These are phyloP conservation scores for Calvatia gigantea DNA, from an alignment of 768 basidiomycete species.

Conservation along the genomic window DNA sequence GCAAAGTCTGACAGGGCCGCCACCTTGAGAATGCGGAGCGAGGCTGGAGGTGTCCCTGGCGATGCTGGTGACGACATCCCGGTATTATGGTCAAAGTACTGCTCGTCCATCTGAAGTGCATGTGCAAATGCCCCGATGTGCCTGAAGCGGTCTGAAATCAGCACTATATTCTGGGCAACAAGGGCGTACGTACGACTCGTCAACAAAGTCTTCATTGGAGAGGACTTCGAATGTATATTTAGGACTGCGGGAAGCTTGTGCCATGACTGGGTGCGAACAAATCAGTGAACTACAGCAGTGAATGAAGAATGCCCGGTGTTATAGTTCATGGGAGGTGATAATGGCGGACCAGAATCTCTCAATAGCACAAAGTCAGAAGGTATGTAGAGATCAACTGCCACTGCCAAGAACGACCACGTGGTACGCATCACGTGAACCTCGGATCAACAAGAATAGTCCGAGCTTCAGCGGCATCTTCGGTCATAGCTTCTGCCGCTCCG, in stretches of 20 bases:
- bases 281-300: neutral
- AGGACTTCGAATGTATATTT: slow-evolving; percentile 26
- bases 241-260: neutral
- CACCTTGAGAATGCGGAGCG: slow-evolving; percentile 67
- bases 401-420: no score
- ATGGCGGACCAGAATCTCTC: neutral
- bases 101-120: slow-evolving; percentile 65
- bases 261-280: neutral
- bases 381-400: neutral
- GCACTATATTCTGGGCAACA: neutral
- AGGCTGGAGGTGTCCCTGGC: slow-evolving; percentile 33
- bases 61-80: slow-evolving; percentile 34
- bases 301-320: neutral
- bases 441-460: neutral
- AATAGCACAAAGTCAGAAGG: neutral
- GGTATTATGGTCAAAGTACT: slow-evolving; percentile 30
- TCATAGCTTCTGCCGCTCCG: neutral
- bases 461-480: neutral
- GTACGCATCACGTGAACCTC: neutral
- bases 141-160: slow-evolving; percentile 19
- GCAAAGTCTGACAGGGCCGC: slow-evolving; percentile 86
- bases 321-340: neutral
- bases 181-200: slow-evolving; percentile 58
- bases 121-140: slow-evolving; percentile 74
- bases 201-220: slow-evolving; percentile 56